Evolutionary conservation across 2,329 filamentous ascomycete species (phyloP), one percentile per base, ranked within the genome.

Genomic region (Fusarium globosum): DNA sequence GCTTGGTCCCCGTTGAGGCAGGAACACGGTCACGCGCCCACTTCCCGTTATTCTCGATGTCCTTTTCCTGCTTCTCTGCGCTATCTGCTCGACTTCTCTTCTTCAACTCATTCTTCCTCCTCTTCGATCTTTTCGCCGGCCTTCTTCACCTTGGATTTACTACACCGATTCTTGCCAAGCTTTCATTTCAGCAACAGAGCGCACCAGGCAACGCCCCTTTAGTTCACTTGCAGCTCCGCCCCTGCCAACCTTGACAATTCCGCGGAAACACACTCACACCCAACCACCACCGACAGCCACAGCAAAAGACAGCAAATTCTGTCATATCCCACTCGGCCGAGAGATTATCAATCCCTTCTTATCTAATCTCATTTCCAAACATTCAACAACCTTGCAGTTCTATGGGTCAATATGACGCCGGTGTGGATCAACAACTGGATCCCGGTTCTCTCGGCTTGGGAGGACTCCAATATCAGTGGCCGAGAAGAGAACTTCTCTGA

Each of bases 341-440:
- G 41, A 55, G 23, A 43, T 33, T 49, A 33, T 53, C 59, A 46
- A 48, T 35, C 21, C 23, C 16, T 55, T 7, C 12, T 6, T 35
- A 30, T 56, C 52, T 42, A 35, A 57, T 60, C 52, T 45, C 52
- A 59, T 64, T 61, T 49, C 65, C 45, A 39, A 58, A 36, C 52
- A 23, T 30, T 16, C 16, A 21, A 36, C 30, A 70, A 72, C 71
- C 68, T 74, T 72, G 68, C 64, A 57, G 53, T 61, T 74, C 43
- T 52, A 68, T 74, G 71, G 71, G 64, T 64, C 68, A 48, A 53
- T 36, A 74, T 69, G 71, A 74, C 71, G 68, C 68, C 30, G 71
- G 33, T 74, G 71, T 74, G 71, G 71, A 72, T 71, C 42, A 65
- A 48, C 48, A 64, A 71, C 51, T 74, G 71, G 71, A 72, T 58